phyloP scores from a whole-genome alignment of 768 basidiomycete genomes.

The Albatrellus ellisii region DNA sequence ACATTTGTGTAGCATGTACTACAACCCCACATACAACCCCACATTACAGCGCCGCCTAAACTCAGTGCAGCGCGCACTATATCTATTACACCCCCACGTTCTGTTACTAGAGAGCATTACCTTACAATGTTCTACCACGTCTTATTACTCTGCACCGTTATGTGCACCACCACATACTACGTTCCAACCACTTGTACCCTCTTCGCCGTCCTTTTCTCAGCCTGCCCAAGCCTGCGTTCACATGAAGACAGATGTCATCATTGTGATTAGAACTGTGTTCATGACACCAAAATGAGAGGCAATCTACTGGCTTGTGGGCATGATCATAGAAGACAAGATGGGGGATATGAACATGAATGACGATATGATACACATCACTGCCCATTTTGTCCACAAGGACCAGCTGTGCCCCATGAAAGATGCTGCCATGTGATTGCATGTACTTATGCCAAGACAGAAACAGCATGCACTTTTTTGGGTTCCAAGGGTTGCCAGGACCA shows the following conservation, averaged over 20 bases:
- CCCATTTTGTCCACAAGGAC: conserved; percentile 1
- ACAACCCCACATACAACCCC: no score
- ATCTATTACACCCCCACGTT: no score
- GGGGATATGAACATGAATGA: conserved; percentile 52
- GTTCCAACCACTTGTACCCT: no score
- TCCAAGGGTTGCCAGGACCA: conserved; percentile 37
- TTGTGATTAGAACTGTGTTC: conserved; percentile 30
- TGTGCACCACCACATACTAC: no score
- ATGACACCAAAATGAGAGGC: conserved; percentile 41
- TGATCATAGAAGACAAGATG: conserved; percentile 61
- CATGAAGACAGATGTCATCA: conserved; percentile 49
- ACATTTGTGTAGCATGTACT: no score
- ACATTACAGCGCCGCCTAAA: no score
- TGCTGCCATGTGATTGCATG: not conserved
- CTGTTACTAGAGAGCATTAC: no score
- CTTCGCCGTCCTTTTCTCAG: no score
- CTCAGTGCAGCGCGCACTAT: no score
- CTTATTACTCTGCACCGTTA: no score
- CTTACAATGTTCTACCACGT: no score
- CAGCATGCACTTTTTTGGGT: conserved; percentile 38
- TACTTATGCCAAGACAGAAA: not conserved
- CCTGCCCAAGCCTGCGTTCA: no score
- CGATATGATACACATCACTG: conserved; percentile 44
- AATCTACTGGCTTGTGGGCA: conserved; percentile 44
- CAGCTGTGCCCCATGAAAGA: not conserved